Conservation (phyloP, 352 stramenopile genomes). For the Salisapilia sapeloensis region DNA sequence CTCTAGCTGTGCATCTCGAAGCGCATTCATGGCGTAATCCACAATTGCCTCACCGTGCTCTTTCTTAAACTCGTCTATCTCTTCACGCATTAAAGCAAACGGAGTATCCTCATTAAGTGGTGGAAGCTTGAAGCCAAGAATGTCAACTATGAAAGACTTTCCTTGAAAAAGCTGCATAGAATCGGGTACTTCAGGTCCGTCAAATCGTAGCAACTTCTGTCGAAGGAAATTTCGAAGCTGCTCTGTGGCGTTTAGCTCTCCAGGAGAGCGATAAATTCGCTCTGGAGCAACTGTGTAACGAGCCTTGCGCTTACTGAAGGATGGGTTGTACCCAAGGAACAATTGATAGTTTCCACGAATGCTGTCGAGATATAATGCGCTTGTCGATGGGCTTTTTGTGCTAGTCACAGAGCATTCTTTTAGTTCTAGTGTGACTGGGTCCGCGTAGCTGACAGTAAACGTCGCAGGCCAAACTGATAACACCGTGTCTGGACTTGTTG, state of each 20-base stretch:
- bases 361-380: slow-evolving; percentile 12
- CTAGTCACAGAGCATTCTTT: slow-evolving; percentile 19
- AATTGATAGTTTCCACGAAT: slow-evolving; percentile 35
- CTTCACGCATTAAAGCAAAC: slow-evolving; percentile 26
- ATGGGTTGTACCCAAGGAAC: slow-evolving; percentile 50
- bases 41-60: slow-evolving; percentile 33
- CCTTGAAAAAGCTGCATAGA: slow-evolving; percentile 36
- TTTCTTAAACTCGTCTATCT: slow-evolving; percentile 32
- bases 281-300: slow-evolving; percentile 3
- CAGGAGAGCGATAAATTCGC: slow-evolving; percentile 8
- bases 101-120: slow-evolving; percentile 50
- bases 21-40: slow-evolving; percentile 31
- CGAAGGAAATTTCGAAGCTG: slow-evolving; percentile 25
- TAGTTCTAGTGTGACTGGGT: slow-evolving; percentile 18
- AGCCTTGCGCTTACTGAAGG: slow-evolving; percentile 11
- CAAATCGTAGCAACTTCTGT: slow-evolving; percentile 33
- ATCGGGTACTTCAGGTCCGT: slow-evolving; percentile 29
- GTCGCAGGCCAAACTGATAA: too few species aligned
- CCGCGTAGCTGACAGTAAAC: slow-evolving; percentile 43
- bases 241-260: slow-evolving; percentile 8
- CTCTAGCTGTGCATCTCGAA: slow-evolving; percentile 6
- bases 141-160: slow-evolving; percentile 21
- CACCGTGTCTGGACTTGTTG: too few species aligned
- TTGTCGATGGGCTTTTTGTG: slow-evolving; percentile 7
- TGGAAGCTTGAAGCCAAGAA: slow-evolving; percentile 35